Base-by-base conservation (phyloP, 768 basidiomycete species). In the Roridomyces roridus region DNA sequence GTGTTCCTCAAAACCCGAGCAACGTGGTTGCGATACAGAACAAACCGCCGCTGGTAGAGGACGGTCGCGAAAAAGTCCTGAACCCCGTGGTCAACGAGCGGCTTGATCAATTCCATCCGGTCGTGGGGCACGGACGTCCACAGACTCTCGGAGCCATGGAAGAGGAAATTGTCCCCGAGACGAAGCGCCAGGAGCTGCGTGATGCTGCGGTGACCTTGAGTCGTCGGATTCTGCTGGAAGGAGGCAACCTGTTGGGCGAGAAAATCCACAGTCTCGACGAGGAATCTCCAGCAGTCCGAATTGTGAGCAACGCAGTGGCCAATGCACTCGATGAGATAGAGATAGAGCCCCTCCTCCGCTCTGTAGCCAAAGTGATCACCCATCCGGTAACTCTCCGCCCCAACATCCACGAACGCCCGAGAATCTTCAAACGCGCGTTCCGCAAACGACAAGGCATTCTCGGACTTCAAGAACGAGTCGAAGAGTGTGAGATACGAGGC, bases 271-370 rank as follows among this genome's bases (percentile, higher is more conserved):
- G 28, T 42, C 17, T 50, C 44, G 39, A 60, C 42, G 23, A 60
- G 49, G 42, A 51, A 51, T 34, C 12, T n/a, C 59, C 59, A 60
- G 40, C 54, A 45, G 6, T 45, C 17, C 44, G 45, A 36, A 34
- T 60, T 25, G 39, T 56, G 42, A 18, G 49, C 49, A 37, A 60
- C 54, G 28, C 59, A 60, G 53, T 46, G 55, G 23, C 54, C 59
- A 42, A 60, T 57, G 49, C 28, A 60, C 37, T 35, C 44, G 21
- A 39, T 46, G 47, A 60, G 50, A 37, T 55, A 60, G 44, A 51
- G 42, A 49, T 56, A 60, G 28, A 60, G 47, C 28, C 25, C 21
- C 36, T 57, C 54, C 44, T 51, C 47, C 10, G 47, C 34, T 28
- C 42, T 39, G 10, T n/a, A 35, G 46, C 54, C 54, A 48, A 43